phyloP scores from a whole-genome alignment of 75 land plant species.

The Ceratopteris richardii region DNA sequence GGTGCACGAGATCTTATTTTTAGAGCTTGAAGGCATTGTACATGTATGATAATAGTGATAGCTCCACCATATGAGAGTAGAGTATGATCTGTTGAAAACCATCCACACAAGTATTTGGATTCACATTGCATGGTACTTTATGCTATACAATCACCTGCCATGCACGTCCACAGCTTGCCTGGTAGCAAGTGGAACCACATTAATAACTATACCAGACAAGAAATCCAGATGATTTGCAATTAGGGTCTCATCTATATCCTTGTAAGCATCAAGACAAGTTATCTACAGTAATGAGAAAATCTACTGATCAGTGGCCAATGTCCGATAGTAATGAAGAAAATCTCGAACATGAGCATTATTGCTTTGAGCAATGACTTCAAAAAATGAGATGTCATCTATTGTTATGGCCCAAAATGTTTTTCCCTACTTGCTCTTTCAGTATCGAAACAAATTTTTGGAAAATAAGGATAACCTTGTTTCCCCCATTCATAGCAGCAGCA shows the following conservation, averaged over 20 bases:
- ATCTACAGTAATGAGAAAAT: constrained; percentile 55
- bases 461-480: neutral
- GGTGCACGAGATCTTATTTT: no score
- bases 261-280: constrained; percentile 67
- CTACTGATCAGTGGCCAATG: constrained; percentile 53
- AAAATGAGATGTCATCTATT: constrained; percentile 73
- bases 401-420: constrained; percentile 36
- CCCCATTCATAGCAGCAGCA: constrained; percentile 9
- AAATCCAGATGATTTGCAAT: constrained; percentile 47
- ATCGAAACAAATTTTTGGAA: neutral
- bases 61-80: no score
- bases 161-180: constrained; percentile 85
- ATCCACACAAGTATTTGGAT: no score
- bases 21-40: no score
- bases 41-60: no score
- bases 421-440: neutral
- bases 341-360: constrained; percentile 42
- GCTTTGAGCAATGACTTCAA: constrained; percentile 72
- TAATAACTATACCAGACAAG: constrained; percentile 51
- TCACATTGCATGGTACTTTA: no score
- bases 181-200: constrained; percentile 61
- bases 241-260: constrained; percentile 17
- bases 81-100: no score
- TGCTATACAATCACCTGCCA: constrained; percentile 25
- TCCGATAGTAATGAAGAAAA: constrained; percentile 80